Base-by-base conservation (phyloP, 148 eudicot genomes). In the Chenopodium berlandieri region DNA sequence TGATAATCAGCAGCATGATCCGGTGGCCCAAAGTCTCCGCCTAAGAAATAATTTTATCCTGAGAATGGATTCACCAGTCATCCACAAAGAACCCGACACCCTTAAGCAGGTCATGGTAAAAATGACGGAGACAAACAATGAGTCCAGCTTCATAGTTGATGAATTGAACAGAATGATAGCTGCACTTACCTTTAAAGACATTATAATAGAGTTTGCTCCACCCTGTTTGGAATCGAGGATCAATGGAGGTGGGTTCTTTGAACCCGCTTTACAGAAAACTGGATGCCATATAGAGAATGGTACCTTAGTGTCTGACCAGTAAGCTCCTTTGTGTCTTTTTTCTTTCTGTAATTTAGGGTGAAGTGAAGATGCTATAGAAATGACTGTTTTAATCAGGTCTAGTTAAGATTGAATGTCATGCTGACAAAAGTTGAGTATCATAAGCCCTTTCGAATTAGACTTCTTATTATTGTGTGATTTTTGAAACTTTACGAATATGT, bases 201-300 rank as follows among this genome's bases (percentile, higher is more conserved):
- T 90, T 12, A 84, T 87, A 11, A 50, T 77, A 23, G 81, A 84
- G 73, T 86, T 90, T 62, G 85, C 91, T 20, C 91, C 92, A 6
- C 92, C 90, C 0, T 80, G 87, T 20, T 58, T 90, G 71, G 90
- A 90, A 80, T 88, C 90, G 1, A 84, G 81, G 52, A 79, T 85
- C 52, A 52, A 72, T 47, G 90, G 87, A 19, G 86, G 88, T n/a
- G 82, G 88, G 13, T 88, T 90, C 82, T 89, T 90, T 50, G 81
- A 88, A n/a, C 62, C 77, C 11, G 89, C 84, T 22, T 56, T 89
- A 72, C 77, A 89, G 44, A 86, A 89, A 44, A 67, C 77, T 48
- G 91, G 92, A 3, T 87, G 91, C 54, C 89, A 81, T 76, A 40
- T 84, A 63, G 81, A 79, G 72, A 73, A 71, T 11, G 90, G 88